Base-by-base conservation (phyloP, 1,139 yeast species). In the Candida sojae region DNA sequence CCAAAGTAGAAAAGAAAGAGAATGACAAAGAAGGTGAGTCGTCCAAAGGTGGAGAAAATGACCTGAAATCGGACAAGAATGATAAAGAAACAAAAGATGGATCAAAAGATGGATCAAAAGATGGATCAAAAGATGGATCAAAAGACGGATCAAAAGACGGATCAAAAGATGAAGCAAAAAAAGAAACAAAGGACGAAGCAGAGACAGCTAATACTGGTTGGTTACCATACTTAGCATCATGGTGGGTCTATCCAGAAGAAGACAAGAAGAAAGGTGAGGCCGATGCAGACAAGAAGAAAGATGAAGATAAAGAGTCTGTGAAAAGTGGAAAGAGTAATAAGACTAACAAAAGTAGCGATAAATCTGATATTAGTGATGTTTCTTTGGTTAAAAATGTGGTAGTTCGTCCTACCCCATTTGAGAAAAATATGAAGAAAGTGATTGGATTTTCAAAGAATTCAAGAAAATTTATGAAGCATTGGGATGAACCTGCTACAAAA, bases 401-500 rank as follows among this genome's bases (percentile, higher is more conserved):
- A 9, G 33, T 33, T 33, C 33, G 32, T 12, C 43, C 43, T 12
- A 41, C 43, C 13, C 43, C 43, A 6, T 41, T 41, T n/a, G 49
- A 46, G 25, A 57, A 47, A 35, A 48, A 55, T 10, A 50, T 25
- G 23, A 47, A 50, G 12, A 54, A 54, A 26, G 44, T 62, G 28
- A 60, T 60, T 47, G 59, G 58, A 42, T 47, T 67, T 11, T 53
- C 55, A 31, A 66, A 61, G 45, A 59, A 57, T 29, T 64, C 65
- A 46, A 61, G 57, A 32, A 51, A 45, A 5, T 45, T 70, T 4
- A 57, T 66, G 5, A 55, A 61, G 26, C 70, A 60, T 49, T 73
- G 77, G 77, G 68, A 68, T 52, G 56, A 63, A 47, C 77, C 77
- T 0, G 72, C 70, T 1, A 55, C 62, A 0, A 55, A 59, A 10